Conservation (phyloP, 1,284 basidiomycete species). For the Sporisorium scitamineum region DNA sequence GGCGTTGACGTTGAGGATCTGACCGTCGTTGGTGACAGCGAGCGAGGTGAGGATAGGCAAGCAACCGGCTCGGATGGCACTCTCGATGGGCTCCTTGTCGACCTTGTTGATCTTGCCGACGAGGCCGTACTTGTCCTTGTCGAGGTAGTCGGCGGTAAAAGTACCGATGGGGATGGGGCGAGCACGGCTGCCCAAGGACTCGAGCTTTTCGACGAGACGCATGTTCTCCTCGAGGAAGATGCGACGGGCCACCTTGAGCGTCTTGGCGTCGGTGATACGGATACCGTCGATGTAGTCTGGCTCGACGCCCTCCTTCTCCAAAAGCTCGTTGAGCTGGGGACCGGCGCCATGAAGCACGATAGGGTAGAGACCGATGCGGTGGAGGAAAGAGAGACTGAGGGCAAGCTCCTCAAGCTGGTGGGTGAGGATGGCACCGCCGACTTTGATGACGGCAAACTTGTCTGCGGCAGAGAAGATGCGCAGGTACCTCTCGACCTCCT, state of each 20-base stretch:
- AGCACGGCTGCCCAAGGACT: constrained; percentile 67
- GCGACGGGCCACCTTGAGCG: constrained; percentile 66
- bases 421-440: constrained; percentile 68
- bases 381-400: constrained; percentile 68
- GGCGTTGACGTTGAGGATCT: constrained; percentile 69
- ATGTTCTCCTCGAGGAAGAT: constrained; percentile 69
- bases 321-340: constrained; percentile 69
- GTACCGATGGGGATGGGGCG: constrained; percentile 68
- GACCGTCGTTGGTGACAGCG: constrained; percentile 67
- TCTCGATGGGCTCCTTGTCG: constrained; percentile 69
- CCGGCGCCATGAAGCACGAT: constrained; percentile 69
- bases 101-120: constrained; percentile 68
- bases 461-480: constrained; percentile 68
- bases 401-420: constrained; percentile 69
- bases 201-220: constrained; percentile 68
- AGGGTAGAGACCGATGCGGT: constrained; percentile 68
- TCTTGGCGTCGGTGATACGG: constrained; percentile 69
- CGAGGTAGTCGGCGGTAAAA: constrained; percentile 67
- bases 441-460: constrained; percentile 69
- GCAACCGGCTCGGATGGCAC: constrained; percentile 68
- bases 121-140: constrained; percentile 69
- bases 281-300: constrained; percentile 69
- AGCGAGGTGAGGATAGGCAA: constrained; percentile 68
- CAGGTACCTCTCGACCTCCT: constrained; percentile 69
- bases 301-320: constrained; percentile 68